Conservation (phyloP, 139 green algal genomes). For the Tetraselmis chui region DNA sequence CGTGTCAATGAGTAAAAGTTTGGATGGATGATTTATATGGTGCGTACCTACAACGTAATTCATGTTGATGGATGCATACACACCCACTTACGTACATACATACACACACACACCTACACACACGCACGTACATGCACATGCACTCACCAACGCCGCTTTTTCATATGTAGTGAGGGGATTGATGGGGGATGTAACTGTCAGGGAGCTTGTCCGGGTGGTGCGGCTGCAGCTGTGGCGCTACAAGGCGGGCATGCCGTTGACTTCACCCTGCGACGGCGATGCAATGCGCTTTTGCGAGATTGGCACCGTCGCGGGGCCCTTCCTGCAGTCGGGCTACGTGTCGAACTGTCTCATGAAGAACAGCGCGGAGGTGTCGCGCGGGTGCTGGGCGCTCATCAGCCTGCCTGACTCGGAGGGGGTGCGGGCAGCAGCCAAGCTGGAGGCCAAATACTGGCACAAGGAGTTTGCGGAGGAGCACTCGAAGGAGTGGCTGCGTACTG, state of each 20-base stretch:
- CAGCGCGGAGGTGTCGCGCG: slow-evolving; percentile 16
- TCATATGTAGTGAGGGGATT: too few species aligned
- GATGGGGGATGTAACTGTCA: too few species aligned
- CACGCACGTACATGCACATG: too few species aligned
- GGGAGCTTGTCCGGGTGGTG: slow-evolving; percentile 15
- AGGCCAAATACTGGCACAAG: slow-evolving; percentile 8
- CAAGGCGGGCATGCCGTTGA: slow-evolving; percentile 29
- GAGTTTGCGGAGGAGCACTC: too few species aligned
- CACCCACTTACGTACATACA: too few species aligned
- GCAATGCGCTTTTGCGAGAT: slow-evolving; percentile 24
- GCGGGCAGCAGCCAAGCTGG: slow-evolving; percentile 1
- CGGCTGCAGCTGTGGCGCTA: slow-evolving; percentile 23
- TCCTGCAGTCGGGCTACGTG: slow-evolving; percentile 23
- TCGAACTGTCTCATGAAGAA: slow-evolving; percentile 20
- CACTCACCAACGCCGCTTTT: too few species aligned
- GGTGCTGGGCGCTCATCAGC: slow-evolving; percentile 28
- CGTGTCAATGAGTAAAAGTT: too few species aligned
- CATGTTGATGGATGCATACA: too few species aligned
- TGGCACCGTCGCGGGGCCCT: slow-evolving; percentile 15
- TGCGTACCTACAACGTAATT: too few species aligned
- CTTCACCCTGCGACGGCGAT: slow-evolving; percentile 26
- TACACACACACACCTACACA: too few species aligned
- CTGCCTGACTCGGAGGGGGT: slow-evolving; percentile 17
- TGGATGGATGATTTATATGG: too few species aligned
- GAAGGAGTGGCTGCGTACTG: neutral